phyloP scores from a whole-genome alignment of 1,139 yeast species.

The Zygoascus sp. region DNA sequence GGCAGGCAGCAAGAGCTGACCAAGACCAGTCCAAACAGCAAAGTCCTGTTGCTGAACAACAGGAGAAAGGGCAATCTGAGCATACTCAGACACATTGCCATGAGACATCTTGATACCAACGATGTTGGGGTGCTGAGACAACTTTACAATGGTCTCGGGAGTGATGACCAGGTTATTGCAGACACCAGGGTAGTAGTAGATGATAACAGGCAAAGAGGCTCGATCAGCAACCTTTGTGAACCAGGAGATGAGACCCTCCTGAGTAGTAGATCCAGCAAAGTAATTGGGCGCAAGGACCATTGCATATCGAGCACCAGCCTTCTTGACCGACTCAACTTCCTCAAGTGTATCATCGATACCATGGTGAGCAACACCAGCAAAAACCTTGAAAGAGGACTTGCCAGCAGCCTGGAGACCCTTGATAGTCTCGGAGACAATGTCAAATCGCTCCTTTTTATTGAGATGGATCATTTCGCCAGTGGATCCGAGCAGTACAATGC shows the following conservation, averaged over 20 bases:
- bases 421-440: constrained; percentile 36
- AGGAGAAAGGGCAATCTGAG: constrained; percentile 39
- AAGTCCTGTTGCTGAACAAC: constrained; percentile 38
- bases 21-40: constrained; percentile 46
- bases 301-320: constrained; percentile 44
- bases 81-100: constrained; percentile 36
- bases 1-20: constrained; percentile 46
- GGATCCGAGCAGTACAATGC: constrained; percentile 48
- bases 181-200: constrained; percentile 51
- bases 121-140: constrained; percentile 42
- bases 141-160: constrained; percentile 36
- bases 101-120: constrained; percentile 49
- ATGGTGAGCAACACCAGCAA: constrained; percentile 46
- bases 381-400: constrained; percentile 34
- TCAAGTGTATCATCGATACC: constrained; percentile 41
- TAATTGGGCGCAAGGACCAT: constrained; percentile 48
- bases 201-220: constrained; percentile 43
- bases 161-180: constrained; percentile 40
- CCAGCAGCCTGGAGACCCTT: constrained; percentile 38
- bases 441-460: constrained; percentile 41
- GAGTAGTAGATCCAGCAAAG: constrained; percentile 43
- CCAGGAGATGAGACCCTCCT: constrained; percentile 44
- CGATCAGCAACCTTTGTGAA: constrained; percentile 44
- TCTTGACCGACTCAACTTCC: constrained; percentile 36
- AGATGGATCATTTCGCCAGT: constrained; percentile 49